Percentiles rank a stretch among this genome's conserved stretches.
Conservation (phyloP, 441 rosid species). For the Adansonia rubrostipa region DNA sequence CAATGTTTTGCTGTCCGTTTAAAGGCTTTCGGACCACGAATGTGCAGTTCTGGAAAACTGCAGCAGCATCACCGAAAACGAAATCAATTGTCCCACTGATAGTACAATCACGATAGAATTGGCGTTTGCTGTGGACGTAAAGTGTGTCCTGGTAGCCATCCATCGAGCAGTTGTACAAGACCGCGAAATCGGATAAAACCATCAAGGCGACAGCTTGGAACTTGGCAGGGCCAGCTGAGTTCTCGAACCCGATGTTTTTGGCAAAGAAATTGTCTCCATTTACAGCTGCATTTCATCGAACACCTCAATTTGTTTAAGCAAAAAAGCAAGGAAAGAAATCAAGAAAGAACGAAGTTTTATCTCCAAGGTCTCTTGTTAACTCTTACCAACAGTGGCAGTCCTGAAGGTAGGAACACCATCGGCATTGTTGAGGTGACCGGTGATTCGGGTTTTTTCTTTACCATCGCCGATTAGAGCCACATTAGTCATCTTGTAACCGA, state of each 20-base stretch:
- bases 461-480: slow-evolving; percentile 75
- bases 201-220: slow-evolving; percentile 85
- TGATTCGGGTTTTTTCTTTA: slow-evolving; percentile 56
- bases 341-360: no score
- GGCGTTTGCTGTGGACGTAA: slow-evolving; percentile 79
- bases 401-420: slow-evolving; percentile 60
- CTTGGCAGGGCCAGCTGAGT: slow-evolving; percentile 69
- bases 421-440: slow-evolving; percentile 47
- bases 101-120: slow-evolving; percentile 80
- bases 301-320: no score
- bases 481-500: slow-evolving; percentile 39
- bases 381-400: slow-evolving; percentile 62
- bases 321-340: no score
- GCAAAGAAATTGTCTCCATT: slow-evolving; percentile 67
- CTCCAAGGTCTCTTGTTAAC: no score
- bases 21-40: slow-evolving; percentile 68
- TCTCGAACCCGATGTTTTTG: slow-evolving; percentile 76
- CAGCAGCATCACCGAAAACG: slow-evolving; percentile 72
- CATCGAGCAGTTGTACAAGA: slow-evolving; percentile 77
- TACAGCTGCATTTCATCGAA: slow-evolving; percentile 47
- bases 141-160: slow-evolving; percentile 88
- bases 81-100: slow-evolving; percentile 82
- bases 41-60: slow-evolving; percentile 75
- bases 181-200: slow-evolving; percentile 57
- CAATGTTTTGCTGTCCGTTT: slow-evolving; percentile 53